These are phyloP conservation scores for Polyporus tsugae DNA, from an alignment of 1,284 basidiomycete genomes.

Conservation along the genomic window DNA sequence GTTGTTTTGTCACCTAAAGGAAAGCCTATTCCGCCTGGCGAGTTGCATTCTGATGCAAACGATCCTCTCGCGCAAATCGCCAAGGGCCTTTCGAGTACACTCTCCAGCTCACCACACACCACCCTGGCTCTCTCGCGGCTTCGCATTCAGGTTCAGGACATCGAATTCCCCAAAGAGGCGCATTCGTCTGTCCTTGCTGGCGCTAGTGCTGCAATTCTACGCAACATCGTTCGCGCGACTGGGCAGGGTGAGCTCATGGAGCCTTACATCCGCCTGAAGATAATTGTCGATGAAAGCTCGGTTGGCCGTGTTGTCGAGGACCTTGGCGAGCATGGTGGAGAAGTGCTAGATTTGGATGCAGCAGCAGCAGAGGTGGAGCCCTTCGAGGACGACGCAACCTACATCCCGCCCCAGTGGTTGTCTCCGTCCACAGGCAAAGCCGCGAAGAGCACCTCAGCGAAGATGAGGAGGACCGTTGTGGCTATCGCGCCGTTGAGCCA, in stretches of 20 bases:
- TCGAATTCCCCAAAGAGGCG: constrained; percentile 49
- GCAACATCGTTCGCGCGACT: constrained; percentile 62
- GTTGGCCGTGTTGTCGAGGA: constrained; percentile 82
- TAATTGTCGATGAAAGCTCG: constrained; percentile 68
- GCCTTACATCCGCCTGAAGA: constrained; percentile 73
- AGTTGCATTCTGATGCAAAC: constrained; percentile 52
- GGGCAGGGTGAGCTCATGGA: constrained; percentile 78
- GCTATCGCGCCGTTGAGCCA: constrained; percentile 80
- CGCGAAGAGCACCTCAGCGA: constrained; percentile 41
- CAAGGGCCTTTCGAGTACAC: constrained; percentile 70
- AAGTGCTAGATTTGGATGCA: constrained; percentile 70
- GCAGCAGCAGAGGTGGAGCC: constrained; percentile 53
- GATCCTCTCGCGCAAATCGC: constrained; percentile 60
- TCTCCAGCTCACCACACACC: constrained; percentile 81
- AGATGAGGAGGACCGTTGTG: constrained; percentile 66
- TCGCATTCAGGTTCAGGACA: constrained; percentile 60
- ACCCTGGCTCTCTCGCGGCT: constrained; percentile 71
- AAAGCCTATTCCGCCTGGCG: constrained; percentile 60
- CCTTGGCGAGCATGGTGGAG: constrained; percentile 77
- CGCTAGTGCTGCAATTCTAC: constrained; percentile 69
- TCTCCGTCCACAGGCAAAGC: constrained; percentile 70
- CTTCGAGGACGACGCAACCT: constrained; percentile 67
- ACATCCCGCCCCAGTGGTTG: constrained; percentile 75
- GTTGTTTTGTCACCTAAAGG: constrained; percentile 64
- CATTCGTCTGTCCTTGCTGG: constrained; percentile 66